Percentiles rank a stretch among this genome's conserved stretches.
Evolutionary conservation across 2,329 filamentous ascomycete genomes (phyloP).

Genomic region (Alternaria ventricosa): DNA sequence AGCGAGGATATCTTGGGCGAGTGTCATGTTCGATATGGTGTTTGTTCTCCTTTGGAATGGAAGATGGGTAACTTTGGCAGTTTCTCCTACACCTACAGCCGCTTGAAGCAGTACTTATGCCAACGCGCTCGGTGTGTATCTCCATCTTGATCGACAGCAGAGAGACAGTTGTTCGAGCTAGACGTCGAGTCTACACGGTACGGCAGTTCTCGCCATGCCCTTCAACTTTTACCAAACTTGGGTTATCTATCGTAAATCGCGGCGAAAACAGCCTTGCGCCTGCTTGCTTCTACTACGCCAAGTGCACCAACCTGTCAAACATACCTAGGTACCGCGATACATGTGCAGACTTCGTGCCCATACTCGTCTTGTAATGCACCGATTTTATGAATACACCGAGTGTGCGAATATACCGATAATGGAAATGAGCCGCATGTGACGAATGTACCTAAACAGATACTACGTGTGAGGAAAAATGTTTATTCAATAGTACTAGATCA

Average conservation of each 20-base stretch:
- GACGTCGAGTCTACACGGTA: neutral
- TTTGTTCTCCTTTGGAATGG: neutral
- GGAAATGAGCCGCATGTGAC: neutral
- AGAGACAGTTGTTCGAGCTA: neutral
- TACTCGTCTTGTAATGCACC: neutral
- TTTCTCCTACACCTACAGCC: neutral
- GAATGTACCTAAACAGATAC: neutral
- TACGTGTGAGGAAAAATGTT: neutral
- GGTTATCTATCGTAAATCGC: neutral
- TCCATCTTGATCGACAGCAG: neutral
- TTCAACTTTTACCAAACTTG: neutral
- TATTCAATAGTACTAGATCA: neutral
- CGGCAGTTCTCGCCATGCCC: neutral
- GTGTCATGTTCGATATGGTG: neutral
- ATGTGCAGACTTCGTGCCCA: neutral
- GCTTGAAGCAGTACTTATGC: neutral
- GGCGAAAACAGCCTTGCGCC: neutral
- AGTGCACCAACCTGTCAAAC: no score
- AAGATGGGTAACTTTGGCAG: neutral
- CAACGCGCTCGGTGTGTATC: neutral
- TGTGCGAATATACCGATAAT: neutral
- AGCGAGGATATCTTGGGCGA: conserved; percentile 4
- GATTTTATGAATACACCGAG: neutral
- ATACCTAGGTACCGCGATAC: neutral
- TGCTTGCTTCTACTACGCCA: neutral